These are phyloP conservation scores for Saccharum spontaneum DNA, from an alignment of 176 grass and related monocot genomes.

Conservation along the genomic window DNA sequence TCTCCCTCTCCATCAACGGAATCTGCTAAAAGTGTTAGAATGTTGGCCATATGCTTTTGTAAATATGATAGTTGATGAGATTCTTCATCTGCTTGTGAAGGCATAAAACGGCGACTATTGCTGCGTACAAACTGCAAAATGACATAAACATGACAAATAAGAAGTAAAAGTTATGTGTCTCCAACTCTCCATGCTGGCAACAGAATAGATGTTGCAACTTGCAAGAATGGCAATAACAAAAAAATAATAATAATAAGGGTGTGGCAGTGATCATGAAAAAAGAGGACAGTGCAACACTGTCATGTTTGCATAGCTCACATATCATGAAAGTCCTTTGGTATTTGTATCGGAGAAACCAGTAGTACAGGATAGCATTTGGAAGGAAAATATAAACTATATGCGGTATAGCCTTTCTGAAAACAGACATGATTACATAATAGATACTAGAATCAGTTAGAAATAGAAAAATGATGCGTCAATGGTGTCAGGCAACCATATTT, in stretches of 20 bases:
- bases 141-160: conserved; percentile 30
- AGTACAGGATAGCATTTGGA: no score
- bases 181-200: neutral
- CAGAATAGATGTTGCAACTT: conserved; percentile 12
- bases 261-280: no score
- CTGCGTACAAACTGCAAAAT: conserved; percentile 81
- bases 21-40: conserved; percentile 77
- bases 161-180: conserved; percentile 4
- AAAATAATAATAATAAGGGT: neutral
- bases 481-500: no score
- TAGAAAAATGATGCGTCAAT: no score
- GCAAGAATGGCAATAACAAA: neutral
- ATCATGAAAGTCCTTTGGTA: no score
- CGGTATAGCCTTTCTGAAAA: no score
- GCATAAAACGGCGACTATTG: conserved; percentile 91
- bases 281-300: no score
- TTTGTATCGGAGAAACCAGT: no score
- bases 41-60: conserved; percentile 90
- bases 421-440: no score
- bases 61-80: conserved; percentile 92
- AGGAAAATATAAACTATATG: no score
- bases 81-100: conserved; percentile 97
- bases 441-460: no score
- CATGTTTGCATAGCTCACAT: no score
- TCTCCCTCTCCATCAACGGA: conserved; percentile 70